phyloP scores from a whole-genome alignment of 2,329 filamentous ascomycete species.

The Xenoacremonium recifei region DNA sequence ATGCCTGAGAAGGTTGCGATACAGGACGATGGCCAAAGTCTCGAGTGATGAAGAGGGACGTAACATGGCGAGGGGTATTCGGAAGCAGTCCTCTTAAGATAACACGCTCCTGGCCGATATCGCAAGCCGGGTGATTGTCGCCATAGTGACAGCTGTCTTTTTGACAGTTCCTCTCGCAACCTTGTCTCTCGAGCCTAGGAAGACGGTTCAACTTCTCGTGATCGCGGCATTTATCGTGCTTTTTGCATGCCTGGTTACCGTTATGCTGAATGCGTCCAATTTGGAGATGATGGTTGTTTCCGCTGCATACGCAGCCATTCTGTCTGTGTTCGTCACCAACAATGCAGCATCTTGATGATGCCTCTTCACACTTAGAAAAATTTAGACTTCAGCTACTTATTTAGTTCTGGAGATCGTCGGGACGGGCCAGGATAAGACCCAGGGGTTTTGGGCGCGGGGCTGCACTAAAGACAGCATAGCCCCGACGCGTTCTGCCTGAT shows the following conservation, averaged over 20 bases:
- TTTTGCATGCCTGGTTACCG: constrained; percentile 4
- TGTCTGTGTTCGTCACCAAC: constrained; percentile 21
- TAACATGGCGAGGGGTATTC: neutral
- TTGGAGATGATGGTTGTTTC: constrained; percentile 22
- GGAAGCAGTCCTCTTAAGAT: neutral
- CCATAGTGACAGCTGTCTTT: neutral
- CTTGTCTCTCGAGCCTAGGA: neutral
- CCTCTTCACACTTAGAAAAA: too few species aligned
- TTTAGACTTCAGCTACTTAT: too few species aligned
- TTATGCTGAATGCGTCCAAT: constrained; percentile 16
- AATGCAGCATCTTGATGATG: neutral
- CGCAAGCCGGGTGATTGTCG: neutral
- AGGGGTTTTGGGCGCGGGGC: too few species aligned
- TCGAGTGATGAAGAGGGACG: neutral
- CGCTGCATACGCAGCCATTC: constrained; percentile 23
- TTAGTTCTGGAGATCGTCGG: too few species aligned
- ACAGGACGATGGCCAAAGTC: constrained; percentile 6
- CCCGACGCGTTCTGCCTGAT: too few species aligned
- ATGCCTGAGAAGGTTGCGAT: constrained; percentile 12
- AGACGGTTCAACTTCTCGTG: constrained; percentile 4
- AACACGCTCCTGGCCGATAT: neutral
- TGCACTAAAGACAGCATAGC: too few species aligned
- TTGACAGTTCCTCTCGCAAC: neutral
- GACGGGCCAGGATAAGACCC: too few species aligned
- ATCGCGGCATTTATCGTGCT: constrained; percentile 12